Conservation (phyloP, 441 rosid species). For the Aquilaria agallochum region DNA sequence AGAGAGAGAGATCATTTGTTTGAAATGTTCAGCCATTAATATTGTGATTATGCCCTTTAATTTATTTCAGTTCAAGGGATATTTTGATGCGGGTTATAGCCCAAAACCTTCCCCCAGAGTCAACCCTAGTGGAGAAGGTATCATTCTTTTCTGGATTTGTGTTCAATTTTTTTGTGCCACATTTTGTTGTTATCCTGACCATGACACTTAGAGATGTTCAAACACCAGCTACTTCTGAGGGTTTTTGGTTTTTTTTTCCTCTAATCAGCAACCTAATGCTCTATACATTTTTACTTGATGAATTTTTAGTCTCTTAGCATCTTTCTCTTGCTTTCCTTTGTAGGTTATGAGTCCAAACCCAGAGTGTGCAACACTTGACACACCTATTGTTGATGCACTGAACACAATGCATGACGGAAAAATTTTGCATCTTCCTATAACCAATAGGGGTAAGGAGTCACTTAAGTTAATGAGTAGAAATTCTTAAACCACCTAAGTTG, state of each 20-base stretch:
- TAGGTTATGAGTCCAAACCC: constrained; percentile 93
- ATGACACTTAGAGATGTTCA: too few species aligned
- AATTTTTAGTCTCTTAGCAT: constrained; percentile 4
- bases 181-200: not conserved
- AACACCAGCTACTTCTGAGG: too few species aligned
- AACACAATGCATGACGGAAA: constrained; percentile 89
- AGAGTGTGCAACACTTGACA: constrained; percentile 73
- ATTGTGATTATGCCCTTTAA: constrained; percentile 2
- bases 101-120: constrained; percentile 61
- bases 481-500: constrained; percentile 15
- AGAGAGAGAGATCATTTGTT: too few species aligned
- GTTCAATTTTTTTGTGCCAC: constrained; percentile 3
- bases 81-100: constrained; percentile 85
- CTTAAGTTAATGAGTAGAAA: constrained; percentile 3
- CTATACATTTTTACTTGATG: constrained; percentile 1
- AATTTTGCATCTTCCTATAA: constrained; percentile 89
- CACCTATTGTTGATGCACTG: constrained; percentile 85
- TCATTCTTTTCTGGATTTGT: too few species aligned
- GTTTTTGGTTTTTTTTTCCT: not conserved
- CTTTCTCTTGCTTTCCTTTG: constrained; percentile 15
- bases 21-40: too few species aligned
- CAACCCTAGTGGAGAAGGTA: constrained; percentile 78
- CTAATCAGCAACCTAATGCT: not conserved
- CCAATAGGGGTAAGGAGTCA: constrained; percentile 52
- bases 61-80: constrained; percentile 71